These are phyloP conservation scores for Zasmidium cellare DNA, from an alignment of 2,329 filamentous ascomycete species.

Conservation along the genomic window DNA sequence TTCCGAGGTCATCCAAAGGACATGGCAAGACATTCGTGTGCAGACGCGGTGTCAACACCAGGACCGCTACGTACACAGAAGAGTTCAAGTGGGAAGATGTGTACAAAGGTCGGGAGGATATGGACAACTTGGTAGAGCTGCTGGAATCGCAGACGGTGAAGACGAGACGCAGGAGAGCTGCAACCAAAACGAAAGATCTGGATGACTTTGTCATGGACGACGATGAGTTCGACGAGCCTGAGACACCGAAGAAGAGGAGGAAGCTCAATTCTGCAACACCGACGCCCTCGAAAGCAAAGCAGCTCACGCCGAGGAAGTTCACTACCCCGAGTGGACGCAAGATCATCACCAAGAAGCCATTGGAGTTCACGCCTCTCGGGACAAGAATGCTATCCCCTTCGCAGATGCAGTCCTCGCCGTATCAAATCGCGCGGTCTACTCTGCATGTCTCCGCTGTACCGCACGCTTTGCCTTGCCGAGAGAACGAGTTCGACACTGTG, in stretches of 20 bases:
- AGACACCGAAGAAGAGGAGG: conserved; percentile 49
- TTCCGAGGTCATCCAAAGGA: conserved; percentile 71
- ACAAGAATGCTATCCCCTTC: conserved; percentile 78
- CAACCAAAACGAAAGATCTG: conserved; percentile 35
- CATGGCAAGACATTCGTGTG: conserved; percentile 88
- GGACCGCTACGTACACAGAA: conserved; percentile 86
- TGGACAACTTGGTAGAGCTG: conserved; percentile 65
- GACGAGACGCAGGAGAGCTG: conserved; percentile 51
- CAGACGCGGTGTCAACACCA: conserved; percentile 81
- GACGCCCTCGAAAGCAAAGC: conserved; percentile 45
- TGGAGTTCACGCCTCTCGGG: conserved; percentile 94
- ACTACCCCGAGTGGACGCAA: conserved; percentile 66
- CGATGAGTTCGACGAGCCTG: conserved; percentile 39
- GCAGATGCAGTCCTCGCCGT: conserved; percentile 77
- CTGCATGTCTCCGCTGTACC: conserved; percentile 95
- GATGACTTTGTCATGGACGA: conserved; percentile 50
- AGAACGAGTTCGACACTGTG: conserved; percentile 86
- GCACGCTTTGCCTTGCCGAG: conserved; percentile 82
- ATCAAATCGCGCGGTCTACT: conserved; percentile 82
- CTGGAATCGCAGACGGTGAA: conserved; percentile 73
- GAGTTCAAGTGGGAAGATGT: conserved; percentile 91
- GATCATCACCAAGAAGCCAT: conserved; percentile 77
- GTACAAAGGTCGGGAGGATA: conserved; percentile 66
- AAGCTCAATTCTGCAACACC: conserved; percentile 49
- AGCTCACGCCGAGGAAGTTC: conserved; percentile 54